Base-by-base conservation (phyloP, 2,329 filamentous ascomycete species). In the Teratosphaeria epicoccoides region DNA sequence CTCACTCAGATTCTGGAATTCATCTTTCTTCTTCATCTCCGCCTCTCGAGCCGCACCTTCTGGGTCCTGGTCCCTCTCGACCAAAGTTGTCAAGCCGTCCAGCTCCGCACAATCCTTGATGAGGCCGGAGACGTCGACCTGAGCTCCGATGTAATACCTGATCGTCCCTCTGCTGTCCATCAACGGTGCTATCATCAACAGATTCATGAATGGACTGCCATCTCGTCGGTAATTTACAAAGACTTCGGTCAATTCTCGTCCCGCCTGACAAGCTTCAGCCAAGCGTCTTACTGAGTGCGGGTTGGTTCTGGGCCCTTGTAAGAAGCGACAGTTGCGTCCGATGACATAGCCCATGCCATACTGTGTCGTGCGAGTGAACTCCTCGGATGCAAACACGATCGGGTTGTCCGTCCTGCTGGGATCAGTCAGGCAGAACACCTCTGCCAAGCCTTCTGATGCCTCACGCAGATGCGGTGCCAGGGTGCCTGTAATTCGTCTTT, bases 371-470 rank as follows among this genome's bases (percentile, higher is more conserved):
- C 79, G 76, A 59, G 87, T 79, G 59, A 88, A 89, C 66, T 87
- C 84, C 74, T 87, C 82, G 3, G 84, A 88, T 6, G 84, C 83
- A 66, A 88, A 87, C 1, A 88, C 80, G 54, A 89, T 86, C 0
- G 85, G 86, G 62, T 88, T 88, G 55, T 88, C 86, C 1, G 77
- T 73, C 52, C 84, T 73, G 1, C 83, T 85, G 7, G 86, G 84
- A 64, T 90, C 86, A 0, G 84, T 86, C 50, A 89, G 66, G 63
- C 85, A 89, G 59, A 88, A 89, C 0, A 87, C 84, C 63, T 89
- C 85, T 0, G 84, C 85, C 53, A 89, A 66, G 0, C 84, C 85
- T 64, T 89, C 84, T 0, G 83, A 85, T n/a, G 84, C 77, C 44
- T 85, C 81, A 43, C 78, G 75, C 23, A 87, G 70, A 59, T 84